phyloP scores from a whole-genome alignment of 2,329 filamentous ascomycete genomes.

The Penicillium sp. region DNA sequence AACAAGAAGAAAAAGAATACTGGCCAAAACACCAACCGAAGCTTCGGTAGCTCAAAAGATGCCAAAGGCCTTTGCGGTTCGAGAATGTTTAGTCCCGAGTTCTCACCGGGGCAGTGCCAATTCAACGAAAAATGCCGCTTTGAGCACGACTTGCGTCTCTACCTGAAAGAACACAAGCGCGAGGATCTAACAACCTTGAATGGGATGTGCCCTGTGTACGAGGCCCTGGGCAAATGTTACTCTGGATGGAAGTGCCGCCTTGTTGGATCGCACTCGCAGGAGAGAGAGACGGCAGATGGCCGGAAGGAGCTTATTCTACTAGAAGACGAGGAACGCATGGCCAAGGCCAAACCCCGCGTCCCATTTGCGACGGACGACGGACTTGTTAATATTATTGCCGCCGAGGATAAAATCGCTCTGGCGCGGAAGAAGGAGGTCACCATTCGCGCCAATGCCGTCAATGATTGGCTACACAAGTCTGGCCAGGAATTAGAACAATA shows the following conservation, averaged over 20 bases:
- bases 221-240: constrained; percentile 71
- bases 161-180: constrained; percentile 78
- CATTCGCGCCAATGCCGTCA: constrained; percentile 74
- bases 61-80: constrained; percentile 75
- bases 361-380: constrained; percentile 53
- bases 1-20: constrained; percentile 55
- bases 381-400: constrained; percentile 72
- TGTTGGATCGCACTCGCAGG: constrained; percentile 79
- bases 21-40: constrained; percentile 81
- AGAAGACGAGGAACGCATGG: constrained; percentile 54
- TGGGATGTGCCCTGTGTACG: constrained; percentile 79
- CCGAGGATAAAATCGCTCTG: constrained; percentile 71
- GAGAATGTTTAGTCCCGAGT: constrained; percentile 70
- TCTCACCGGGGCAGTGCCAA: constrained; percentile 72
- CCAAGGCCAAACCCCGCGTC: constrained; percentile 33
- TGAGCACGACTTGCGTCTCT: constrained; percentile 81
- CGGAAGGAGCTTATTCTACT: constrained; percentile 76
- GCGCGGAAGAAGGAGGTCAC: constrained; percentile 66
- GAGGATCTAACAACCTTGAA: constrained; percentile 74
- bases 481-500: constrained; percentile 50
- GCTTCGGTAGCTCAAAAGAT: constrained; percentile 79
- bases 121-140: constrained; percentile 80
- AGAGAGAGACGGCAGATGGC: constrained; percentile 75
- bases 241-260: constrained; percentile 96
- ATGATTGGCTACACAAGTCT: constrained; percentile 73